phyloP scores from a whole-genome alignment of 2,329 filamentous ascomycete species.

The Penicillium sumatraense region DNA sequence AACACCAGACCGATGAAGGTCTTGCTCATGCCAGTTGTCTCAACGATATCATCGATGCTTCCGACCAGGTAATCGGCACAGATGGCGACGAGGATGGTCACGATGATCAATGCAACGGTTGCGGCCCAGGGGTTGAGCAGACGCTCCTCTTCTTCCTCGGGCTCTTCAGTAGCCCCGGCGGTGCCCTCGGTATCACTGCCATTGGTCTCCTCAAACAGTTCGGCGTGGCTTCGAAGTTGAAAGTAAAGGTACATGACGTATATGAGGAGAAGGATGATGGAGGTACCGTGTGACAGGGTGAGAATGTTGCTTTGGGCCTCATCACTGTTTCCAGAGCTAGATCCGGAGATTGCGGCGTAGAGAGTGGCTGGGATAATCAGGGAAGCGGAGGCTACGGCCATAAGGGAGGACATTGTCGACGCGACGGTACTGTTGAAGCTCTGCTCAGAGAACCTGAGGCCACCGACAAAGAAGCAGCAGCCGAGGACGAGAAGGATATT shows the following conservation, averaged over 20 bases:
- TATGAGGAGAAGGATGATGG: slow-evolving; percentile 73
- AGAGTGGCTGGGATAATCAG: slow-evolving; percentile 79
- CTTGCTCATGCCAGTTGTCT: slow-evolving; percentile 72
- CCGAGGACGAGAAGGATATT: slow-evolving; percentile 88
- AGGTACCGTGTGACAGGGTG: slow-evolving; percentile 73
- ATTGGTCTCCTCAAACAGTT: slow-evolving; percentile 65
- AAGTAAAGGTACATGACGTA: slow-evolving; percentile 80
- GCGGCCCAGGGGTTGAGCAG: slow-evolving; percentile 68
- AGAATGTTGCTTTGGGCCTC: slow-evolving; percentile 60
- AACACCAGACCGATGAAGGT: slow-evolving; percentile 81
- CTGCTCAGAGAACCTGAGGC: slow-evolving; percentile 72
- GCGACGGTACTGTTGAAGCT: slow-evolving; percentile 56
- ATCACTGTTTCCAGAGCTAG: slow-evolving; percentile 26
- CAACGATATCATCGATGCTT: slow-evolving; percentile 74
- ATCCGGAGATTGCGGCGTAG: slow-evolving; percentile 64
- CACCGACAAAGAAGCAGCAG: slow-evolving; percentile 79
- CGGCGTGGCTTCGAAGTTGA: slow-evolving; percentile 75
- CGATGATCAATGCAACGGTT: slow-evolving; percentile 67
- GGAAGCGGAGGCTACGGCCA: slow-evolving; percentile 76
- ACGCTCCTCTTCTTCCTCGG: slow-evolving; percentile 56
- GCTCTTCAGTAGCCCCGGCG: slow-evolving; percentile 12
- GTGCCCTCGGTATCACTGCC: slow-evolving; percentile 47
- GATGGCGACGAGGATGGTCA: slow-evolving; percentile 71
- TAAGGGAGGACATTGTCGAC: slow-evolving; percentile 66
- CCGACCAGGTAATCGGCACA: slow-evolving; percentile 79